phyloP scores from a whole-genome alignment of 768 basidiomycete species.

The Saitozyma podzolica region DNA sequence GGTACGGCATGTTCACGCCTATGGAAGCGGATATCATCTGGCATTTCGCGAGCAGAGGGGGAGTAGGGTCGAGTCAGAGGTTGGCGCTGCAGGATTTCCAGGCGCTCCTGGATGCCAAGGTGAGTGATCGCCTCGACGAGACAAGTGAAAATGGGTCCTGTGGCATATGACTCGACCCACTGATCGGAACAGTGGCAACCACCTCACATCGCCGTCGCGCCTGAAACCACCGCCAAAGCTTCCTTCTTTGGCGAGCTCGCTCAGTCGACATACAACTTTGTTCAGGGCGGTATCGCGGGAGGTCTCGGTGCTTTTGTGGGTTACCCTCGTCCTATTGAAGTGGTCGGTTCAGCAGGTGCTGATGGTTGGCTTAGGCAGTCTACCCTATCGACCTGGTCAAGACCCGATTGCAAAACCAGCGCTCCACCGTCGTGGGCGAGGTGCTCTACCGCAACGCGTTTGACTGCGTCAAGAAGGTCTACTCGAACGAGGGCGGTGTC shows the following conservation, averaged over 20 bases:
- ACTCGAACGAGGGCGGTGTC: conserved; percentile 92
- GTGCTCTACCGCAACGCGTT: conserved; percentile 93
- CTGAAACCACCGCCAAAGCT: conserved; percentile 13
- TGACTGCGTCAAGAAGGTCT: conserved; percentile 90
- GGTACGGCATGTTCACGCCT: conserved; percentile 92
- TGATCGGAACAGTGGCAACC: conserved; percentile 43
- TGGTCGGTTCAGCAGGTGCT: background rate
- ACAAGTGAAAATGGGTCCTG: too few species aligned
- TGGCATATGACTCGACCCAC: background rate
- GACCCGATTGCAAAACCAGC: conserved; percentile 91
- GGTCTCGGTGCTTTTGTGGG: conserved; percentile 88
- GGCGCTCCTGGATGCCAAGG: conserved; percentile 79
- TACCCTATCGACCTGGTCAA: conserved; percentile 74
- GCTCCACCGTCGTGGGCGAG: conserved; percentile 94
- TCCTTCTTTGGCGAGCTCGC: conserved; percentile 60
- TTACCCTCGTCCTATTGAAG: background rate
- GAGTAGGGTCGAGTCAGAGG: conserved; percentile 59
- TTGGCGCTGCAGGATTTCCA: conserved; percentile 88
- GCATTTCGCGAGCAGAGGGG: conserved; percentile 89
- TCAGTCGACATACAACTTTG: conserved; percentile 81
- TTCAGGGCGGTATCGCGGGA: conserved; percentile 83
- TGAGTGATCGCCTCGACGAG: conserved; percentile 4
- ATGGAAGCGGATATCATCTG: conserved; percentile 98
- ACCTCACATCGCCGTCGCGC: conserved; percentile 25
- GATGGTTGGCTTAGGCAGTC: conserved; percentile 55